These are phyloP conservation scores for Diplodia mutila DNA, from an alignment of 2,329 filamentous ascomycete species.

Conservation along the genomic window DNA sequence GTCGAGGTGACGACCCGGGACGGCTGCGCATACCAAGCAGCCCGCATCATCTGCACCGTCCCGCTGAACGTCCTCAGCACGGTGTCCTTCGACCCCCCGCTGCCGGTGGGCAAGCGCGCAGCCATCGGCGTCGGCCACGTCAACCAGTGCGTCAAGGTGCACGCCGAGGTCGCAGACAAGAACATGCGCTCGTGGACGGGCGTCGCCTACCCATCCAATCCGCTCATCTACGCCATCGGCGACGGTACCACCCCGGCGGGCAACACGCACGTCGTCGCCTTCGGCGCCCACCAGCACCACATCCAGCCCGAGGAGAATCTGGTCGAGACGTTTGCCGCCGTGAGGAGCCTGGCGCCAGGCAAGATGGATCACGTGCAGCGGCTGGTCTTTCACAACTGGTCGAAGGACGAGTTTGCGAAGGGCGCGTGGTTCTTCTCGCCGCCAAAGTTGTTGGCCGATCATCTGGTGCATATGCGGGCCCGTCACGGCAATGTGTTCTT, in stretches of 20 bases:
- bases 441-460: conserved; percentile 44
- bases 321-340: conserved; percentile 37
- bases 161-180: conserved; percentile 48
- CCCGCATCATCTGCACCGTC: conserved; percentile 48
- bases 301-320: conserved; percentile 51
- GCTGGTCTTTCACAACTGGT: conserved; percentile 54
- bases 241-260: conserved; percentile 46
- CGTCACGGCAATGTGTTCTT: conserved; percentile 52
- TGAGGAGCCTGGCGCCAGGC: conserved; percentile 37
- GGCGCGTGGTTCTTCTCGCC: conserved; percentile 50
- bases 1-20: conserved; percentile 43
- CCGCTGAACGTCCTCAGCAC: conserved; percentile 51
- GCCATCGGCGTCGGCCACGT: conserved; percentile 49
- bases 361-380: conserved; percentile 28
- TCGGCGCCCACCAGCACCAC: conserved; percentile 50
- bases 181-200: conserved; percentile 51
- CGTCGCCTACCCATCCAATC: conserved; percentile 49
- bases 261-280: conserved; percentile 54
- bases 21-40: conserved; percentile 32
- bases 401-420: conserved; percentile 52
- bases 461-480: conserved; percentile 47
- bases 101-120: conserved; percentile 40
- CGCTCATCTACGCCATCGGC: conserved; percentile 49
- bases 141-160: conserved; percentile 53
- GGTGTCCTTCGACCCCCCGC: conserved; percentile 48